Percentiles rank a stretch among this genome's conserved stretches.
These are phyloP conservation scores for Hypsizygus marmoreus DNA, from an alignment of 768 basidiomycete genomes.

Conservation along the genomic window DNA sequence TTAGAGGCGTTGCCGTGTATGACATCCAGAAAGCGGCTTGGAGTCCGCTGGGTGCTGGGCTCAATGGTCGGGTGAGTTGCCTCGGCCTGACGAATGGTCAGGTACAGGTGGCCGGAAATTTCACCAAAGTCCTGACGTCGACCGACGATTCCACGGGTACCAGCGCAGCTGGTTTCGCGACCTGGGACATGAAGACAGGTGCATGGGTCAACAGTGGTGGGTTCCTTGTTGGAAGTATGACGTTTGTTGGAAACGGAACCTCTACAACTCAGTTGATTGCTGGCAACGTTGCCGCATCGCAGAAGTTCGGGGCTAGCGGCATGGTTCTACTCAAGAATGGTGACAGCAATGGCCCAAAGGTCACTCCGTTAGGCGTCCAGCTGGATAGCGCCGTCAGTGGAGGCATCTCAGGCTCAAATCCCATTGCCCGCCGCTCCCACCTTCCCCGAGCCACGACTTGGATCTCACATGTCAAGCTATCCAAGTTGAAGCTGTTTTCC, in stretches of 20 bases:
- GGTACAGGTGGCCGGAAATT: slow-evolving; percentile 75
- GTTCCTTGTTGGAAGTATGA: slow-evolving; percentile 69
- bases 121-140: slow-evolving; percentile 49
- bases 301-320: slow-evolving; percentile 74
- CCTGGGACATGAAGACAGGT: slow-evolving; percentile 62
- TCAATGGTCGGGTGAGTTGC: slow-evolving; percentile 73
- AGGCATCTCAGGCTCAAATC: slow-evolving; percentile 25
- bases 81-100: slow-evolving; percentile 52
- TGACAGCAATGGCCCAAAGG: slow-evolving; percentile 49
- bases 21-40: slow-evolving; percentile 66
- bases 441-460: slow-evolving; percentile 41
- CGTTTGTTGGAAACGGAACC: slow-evolving; percentile 70
- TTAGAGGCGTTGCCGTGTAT: slow-evolving; percentile 71
- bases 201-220: slow-evolving; percentile 78
- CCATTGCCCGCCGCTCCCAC: slow-evolving; percentile 38
- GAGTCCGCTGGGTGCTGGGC: slow-evolving; percentile 68
- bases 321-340: slow-evolving; percentile 79
- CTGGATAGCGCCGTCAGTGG: slow-evolving; percentile 44
- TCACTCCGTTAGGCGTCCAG: slow-evolving; percentile 63
- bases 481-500: slow-evolving; percentile 45
- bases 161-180: slow-evolving; percentile 64
- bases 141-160: slow-evolving; percentile 34
- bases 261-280: slow-evolving; percentile 64
- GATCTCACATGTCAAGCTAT: slow-evolving; percentile 49
- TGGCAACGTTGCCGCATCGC: slow-evolving; percentile 59